These are phyloP conservation scores for Helicocarpus griseus DNA, from an alignment of 2,329 filamentous ascomycete genomes.

Conservation along the genomic window DNA sequence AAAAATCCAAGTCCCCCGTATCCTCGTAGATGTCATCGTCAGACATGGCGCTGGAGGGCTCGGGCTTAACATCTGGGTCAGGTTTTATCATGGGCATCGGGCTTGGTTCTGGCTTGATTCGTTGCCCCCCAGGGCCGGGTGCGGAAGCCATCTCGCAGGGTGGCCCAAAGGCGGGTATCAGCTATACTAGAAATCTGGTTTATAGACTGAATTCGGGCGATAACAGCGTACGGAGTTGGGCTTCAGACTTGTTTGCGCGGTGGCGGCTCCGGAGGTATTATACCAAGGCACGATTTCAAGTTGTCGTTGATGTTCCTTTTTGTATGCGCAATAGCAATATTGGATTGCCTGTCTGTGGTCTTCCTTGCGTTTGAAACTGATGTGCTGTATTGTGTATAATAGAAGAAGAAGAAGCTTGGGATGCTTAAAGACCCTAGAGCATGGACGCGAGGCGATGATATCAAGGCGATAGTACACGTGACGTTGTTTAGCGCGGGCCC, in stretches of 20 bases:
- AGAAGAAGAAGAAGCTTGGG: too few species aligned
- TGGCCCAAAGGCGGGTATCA: background rate
- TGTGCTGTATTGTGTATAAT: background rate
- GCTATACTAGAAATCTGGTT: background rate
- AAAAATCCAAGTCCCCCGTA: conserved; percentile 54
- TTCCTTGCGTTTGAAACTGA: background rate
- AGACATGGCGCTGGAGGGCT: conserved; percentile 24
- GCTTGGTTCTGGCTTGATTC: conserved; percentile 33
- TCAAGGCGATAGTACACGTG: background rate
- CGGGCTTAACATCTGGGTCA: conserved; percentile 32
- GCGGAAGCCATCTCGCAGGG: background rate
- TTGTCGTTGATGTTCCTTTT: background rate
- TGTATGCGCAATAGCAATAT: background rate
- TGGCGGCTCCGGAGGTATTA: background rate
- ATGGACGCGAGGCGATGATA: background rate
- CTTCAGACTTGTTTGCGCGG: background rate
- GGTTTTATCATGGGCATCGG: conserved; percentile 29
- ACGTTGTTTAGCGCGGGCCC: background rate
- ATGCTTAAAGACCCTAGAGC: too few species aligned
- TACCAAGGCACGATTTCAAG: background rate
- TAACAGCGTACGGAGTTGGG: too few species aligned
- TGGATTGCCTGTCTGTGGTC: background rate
- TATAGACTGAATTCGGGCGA: too few species aligned
- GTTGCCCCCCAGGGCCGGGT: background rate
- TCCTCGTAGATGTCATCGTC: conserved; percentile 66